Percentiles rank a stretch among this genome's conserved stretches.
These are phyloP conservation scores for Lachnellula cervina DNA, from an alignment of 2,329 filamentous ascomycete species.

Conservation along the genomic window DNA sequence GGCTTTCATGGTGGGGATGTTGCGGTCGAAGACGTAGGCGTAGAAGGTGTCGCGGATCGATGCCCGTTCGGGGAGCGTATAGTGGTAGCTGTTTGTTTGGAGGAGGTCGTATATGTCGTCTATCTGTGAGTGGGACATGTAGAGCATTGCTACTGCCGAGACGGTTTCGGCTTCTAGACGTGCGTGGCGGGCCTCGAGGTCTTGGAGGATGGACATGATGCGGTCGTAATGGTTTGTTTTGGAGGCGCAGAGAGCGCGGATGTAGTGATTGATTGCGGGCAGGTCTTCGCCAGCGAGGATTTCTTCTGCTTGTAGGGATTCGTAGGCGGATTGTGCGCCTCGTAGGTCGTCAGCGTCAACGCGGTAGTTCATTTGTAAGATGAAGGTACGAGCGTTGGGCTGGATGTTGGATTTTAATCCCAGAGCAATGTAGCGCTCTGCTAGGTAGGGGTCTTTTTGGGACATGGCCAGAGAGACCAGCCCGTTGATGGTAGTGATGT, in stretches of 20 bases:
- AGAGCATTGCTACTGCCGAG: slow-evolving; percentile 64
- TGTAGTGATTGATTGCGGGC: slow-evolving; percentile 63
- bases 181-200: slow-evolving; percentile 65
- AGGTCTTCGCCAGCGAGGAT: slow-evolving; percentile 54
- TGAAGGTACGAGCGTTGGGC: slow-evolving; percentile 64
- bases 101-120: slow-evolving; percentile 79
- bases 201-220: slow-evolving; percentile 68
- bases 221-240: slow-evolving; percentile 61
- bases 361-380: slow-evolving; percentile 71
- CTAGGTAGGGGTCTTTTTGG: slow-evolving; percentile 64
- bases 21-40: slow-evolving; percentile 59
- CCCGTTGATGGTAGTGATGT: slow-evolving; percentile 69
- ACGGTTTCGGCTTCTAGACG: slow-evolving; percentile 71
- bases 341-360: slow-evolving; percentile 68
- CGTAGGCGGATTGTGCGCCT: slow-evolving; percentile 63
- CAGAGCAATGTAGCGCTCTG: slow-evolving; percentile 67
- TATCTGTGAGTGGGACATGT: slow-evolving; percentile 71
- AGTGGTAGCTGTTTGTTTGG: slow-evolving; percentile 67
- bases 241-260: slow-evolving; percentile 61
- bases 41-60: slow-evolving; percentile 63
- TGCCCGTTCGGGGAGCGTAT: slow-evolving; percentile 63
- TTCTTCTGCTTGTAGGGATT: slow-evolving; percentile 53
- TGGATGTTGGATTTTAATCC: slow-evolving; percentile 59
- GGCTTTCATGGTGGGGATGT: slow-evolving; percentile 56
- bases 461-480: slow-evolving; percentile 69